These are phyloP conservation scores for Zasmidium cellare DNA, from an alignment of 2,329 filamentous ascomycete genomes.

Conservation along the genomic window DNA sequence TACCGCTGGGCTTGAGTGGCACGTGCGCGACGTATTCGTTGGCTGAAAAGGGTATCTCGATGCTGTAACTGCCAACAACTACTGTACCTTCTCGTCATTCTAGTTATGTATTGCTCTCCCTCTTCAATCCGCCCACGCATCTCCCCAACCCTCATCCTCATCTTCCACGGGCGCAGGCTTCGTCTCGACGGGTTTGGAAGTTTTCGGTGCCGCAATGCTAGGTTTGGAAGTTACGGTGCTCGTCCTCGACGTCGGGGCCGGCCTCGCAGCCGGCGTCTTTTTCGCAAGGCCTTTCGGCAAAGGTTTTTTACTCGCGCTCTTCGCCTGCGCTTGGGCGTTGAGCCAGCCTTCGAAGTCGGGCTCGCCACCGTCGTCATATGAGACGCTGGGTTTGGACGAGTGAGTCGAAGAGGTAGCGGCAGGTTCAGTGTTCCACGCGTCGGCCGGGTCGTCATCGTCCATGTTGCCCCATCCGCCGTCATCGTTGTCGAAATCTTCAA, in stretches of 20 bases:
- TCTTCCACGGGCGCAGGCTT: conserved; percentile 33
- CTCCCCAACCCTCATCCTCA: conserved; percentile 44
- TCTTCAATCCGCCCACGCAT: conserved; percentile 31
- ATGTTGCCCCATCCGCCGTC: conserved; percentile 72
- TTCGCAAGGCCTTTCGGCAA: conserved; percentile 84
- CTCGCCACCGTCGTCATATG: conserved; percentile 81
- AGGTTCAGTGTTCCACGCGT: conserved; percentile 15
- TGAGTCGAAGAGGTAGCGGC: conserved; percentile 29
- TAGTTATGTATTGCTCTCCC: no score
- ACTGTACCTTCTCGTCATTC: no score
- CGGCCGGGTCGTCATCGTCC: conserved; percentile 49
- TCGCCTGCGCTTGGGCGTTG: conserved; percentile 78
- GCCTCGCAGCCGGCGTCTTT: conserved; percentile 38
- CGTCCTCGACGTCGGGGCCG: conserved; percentile 24
- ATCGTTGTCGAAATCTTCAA: conserved; percentile 55
- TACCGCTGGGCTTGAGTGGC: no score
- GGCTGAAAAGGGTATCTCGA: background rate
- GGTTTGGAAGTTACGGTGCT: conserved; percentile 28
- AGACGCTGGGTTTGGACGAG: conserved; percentile 36
- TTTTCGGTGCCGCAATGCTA: conserved; percentile 20
- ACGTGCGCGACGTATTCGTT: background rate
- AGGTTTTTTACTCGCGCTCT: conserved; percentile 62
- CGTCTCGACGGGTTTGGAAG: conserved; percentile 6
- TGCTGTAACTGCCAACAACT: no score
- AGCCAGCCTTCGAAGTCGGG: conserved; percentile 97